Evolutionary conservation across 169 alveolate species (phyloP).

Genomic region (Plasmodium sp.): DNA sequence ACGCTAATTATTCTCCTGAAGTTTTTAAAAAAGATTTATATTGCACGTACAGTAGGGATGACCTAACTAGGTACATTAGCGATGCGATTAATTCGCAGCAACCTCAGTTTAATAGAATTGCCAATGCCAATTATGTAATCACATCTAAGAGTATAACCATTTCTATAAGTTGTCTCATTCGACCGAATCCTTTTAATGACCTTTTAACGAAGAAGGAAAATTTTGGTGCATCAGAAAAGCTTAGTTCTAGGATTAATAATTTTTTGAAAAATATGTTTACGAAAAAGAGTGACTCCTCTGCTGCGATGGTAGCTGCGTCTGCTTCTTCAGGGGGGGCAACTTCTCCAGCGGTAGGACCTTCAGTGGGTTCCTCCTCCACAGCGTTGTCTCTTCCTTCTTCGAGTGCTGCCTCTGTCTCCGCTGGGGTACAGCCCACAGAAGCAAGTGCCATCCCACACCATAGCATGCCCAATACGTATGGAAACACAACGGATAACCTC

Average conservation of each 20-base stretch:
- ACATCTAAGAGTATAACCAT: constrained; percentile 29
- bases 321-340: background rate
- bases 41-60: constrained; percentile 25
- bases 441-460: background rate
- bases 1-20: constrained; percentile 12
- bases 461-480: background rate
- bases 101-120: background rate
- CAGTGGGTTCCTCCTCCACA: background rate
- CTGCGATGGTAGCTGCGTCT: background rate
- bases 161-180: constrained; percentile 19
- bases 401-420: background rate
- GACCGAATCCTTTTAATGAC: background rate
- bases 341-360: background rate
- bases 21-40: constrained; percentile 32
- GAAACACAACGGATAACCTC: background rate
- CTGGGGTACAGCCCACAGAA: background rate
- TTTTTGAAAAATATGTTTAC: constrained; percentile 61
- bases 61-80: constrained; percentile 2
- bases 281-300: background rate
- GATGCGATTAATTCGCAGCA: background rate
- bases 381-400: background rate
- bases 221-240: constrained; percentile 32
- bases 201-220: constrained; percentile 47
- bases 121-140: constrained; percentile 33
- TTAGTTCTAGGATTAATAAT: constrained; percentile 56